Conservation (phyloP, 371 early-diverging fungal species). For the Lichtheimia ramosa region DNA sequence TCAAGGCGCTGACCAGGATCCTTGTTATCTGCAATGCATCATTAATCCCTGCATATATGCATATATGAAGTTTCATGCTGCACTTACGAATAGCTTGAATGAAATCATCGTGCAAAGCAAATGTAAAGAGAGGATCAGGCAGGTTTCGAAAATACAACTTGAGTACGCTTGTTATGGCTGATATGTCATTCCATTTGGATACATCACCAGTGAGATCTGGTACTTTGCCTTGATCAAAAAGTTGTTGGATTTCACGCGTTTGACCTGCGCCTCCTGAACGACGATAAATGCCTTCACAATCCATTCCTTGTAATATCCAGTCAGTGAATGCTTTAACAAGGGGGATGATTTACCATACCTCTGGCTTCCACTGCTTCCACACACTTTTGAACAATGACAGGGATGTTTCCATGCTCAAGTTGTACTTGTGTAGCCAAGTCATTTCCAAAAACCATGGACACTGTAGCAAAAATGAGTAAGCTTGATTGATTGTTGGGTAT, state of each 20-base stretch:
- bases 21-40: background rate
- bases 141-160: conserved; percentile 88
- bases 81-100: conserved; percentile 51
- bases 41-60: background rate
- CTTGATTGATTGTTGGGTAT: background rate
- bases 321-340: background rate
- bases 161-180: conserved; percentile 79
- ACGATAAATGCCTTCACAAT: conserved; percentile 74
- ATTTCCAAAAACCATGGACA: conserved; percentile 17
- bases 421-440: conserved; percentile 15
- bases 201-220: conserved; percentile 38
- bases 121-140: conserved; percentile 86
- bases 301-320: conserved; percentile 31
- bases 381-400: conserved; percentile 15
- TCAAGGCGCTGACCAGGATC: background rate
- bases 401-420: conserved; percentile 10
- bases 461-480: background rate
- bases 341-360: background rate
- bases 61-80: background rate
- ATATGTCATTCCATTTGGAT: conserved; percentile 48
- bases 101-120: conserved; percentile 69
- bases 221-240: conserved; percentile 39
- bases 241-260: conserved; percentile 55
- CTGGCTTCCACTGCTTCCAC: conserved; percentile 21
- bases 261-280: conserved; percentile 79